Base-by-base conservation (phyloP, 805 yeast genomes). In the Ogataea minuta region DNA sequence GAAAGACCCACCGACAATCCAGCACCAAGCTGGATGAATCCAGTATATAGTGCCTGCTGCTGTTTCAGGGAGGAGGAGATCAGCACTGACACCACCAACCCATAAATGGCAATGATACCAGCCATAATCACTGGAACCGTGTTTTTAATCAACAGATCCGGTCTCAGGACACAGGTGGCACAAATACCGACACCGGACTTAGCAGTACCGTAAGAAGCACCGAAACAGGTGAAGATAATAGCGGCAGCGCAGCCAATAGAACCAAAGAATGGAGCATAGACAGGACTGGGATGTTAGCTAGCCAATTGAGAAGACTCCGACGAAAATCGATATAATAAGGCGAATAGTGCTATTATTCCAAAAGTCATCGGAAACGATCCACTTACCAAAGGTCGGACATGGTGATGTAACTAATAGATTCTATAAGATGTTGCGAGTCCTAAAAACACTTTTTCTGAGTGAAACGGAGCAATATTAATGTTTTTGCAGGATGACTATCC, bases 201-300 rank as follows among this genome's bases (percentile, higher is more conserved):
- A 62, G 99, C 99, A 52, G 98, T 91, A 74, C 99, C 99, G 70
- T 90, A 90, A 42, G 96, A 87, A 60, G 99, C 98, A 74, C 99
- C 99, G 65, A 90, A 88, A 64, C 96, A 88, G 67, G 99, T 90
- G 80, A 93, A 93, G 62, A 95, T 88, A 63, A 93, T 93, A 67
- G 99, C 97, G 39, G 98, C 88, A 44, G 99, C 95, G 77, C 99
- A 95, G 65, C 99, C 99, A 63, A 93, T 87, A 54, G 97, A 91
- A 61, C 99, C 99, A 69, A 93, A 93, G 77, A 93, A 93, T 66
- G 99, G 99, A 59, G 86, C 86, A 61, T 81, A 81, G 62, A 81
- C 87, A 58, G 87, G 87, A 67, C 86, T 77, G 57, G 21, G 25
- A 12, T 36, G 40, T 36, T 36, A 36, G 40, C 21, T 19, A 19